A percentile compares a stretch with the other conserved stretches of the same genome.
phyloP scores from a whole-genome alignment of 164 flowering plant species.

The Cinnamomum chago region DNA sequence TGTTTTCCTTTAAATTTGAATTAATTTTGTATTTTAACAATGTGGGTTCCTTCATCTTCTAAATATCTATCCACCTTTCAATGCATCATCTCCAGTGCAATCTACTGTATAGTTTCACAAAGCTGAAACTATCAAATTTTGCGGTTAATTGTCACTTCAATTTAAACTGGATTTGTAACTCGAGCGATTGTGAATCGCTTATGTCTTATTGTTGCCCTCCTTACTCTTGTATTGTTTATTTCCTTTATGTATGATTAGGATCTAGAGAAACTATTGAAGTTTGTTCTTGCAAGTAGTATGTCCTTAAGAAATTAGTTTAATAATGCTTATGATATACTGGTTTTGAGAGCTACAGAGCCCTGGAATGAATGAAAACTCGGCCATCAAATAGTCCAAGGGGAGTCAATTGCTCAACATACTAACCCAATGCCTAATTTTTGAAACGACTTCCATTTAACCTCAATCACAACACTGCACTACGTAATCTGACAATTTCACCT shows the following conservation, averaged over 20 bases:
- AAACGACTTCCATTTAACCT: too few species aligned
- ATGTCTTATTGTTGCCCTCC: neutral
- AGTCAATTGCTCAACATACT: too few species aligned
- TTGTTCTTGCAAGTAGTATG: neutral
- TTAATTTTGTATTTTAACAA: neutral
- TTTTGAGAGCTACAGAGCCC: neutral
- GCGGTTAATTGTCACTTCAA: neutral
- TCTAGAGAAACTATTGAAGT: neutral
- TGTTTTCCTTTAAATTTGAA: too few species aligned
- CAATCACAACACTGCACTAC: neutral
- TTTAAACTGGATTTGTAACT: neutral
- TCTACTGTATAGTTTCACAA: too few species aligned
- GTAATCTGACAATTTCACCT: neutral
- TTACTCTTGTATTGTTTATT: neutral
- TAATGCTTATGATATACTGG: neutral
- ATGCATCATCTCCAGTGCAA: neutral
- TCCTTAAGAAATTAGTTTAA: neutral
- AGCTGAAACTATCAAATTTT: neutral
- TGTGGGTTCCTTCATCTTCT: neutral
- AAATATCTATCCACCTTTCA: neutral
- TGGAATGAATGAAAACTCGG: neutral
- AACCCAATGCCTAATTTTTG: neutral
- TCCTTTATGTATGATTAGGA: neutral
- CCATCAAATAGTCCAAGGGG: neutral
- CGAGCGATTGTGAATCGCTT: neutral